Evolutionary conservation across 129 eudicot species (phyloP), one percentile per base, ranked within the genome.

Genomic region (Flaveria sonorensis): DNA sequence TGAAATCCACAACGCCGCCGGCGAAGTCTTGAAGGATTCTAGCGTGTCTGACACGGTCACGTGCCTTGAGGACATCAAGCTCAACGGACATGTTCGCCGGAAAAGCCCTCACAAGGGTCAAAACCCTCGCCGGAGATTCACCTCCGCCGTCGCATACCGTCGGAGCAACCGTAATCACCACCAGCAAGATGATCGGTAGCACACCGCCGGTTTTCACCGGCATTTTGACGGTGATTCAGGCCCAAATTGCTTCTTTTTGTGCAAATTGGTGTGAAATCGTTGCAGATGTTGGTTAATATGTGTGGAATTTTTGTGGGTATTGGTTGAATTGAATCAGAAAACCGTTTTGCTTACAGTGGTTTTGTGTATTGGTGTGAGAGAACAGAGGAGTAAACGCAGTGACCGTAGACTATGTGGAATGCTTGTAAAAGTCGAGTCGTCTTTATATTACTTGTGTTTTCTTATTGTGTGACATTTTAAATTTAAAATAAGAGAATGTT

Each of bases 1-100:
- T 72, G 30, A 92, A 89, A 82, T 89, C 93, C 21, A 88, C 97
- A 26, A 87, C 87, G 70, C 96, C 96, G 57, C 86, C 91, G 40
- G 64, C 72, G 19, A 76, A 79, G 21, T 84, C 83, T 74, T 92
- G 96, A 73, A 92, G 75, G 76, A 86, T 68, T 50, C 97, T 87
- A 0, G 84, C 84, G 78, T 89, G 96, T 60, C 97, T 77, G 43
- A 80, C 84, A 53, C 73, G 82, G 81, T 92, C 97, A 28, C 96
- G 80, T 50, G 88, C 85, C 67, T 72, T 81, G 7, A 86, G 74
- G 23, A 66, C 83, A 73, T 86, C 93, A 19, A 89, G 48, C 77
- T 87, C 87, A 66, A 85, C 93, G 42, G 39, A 71, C 79, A 76
- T 79, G 76, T 76, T 87, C 79, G 75, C 84, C 81, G 96, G 91